Conservation (phyloP, 768 basidiomycete species). For the Strobilomyces echinocephalus region DNA sequence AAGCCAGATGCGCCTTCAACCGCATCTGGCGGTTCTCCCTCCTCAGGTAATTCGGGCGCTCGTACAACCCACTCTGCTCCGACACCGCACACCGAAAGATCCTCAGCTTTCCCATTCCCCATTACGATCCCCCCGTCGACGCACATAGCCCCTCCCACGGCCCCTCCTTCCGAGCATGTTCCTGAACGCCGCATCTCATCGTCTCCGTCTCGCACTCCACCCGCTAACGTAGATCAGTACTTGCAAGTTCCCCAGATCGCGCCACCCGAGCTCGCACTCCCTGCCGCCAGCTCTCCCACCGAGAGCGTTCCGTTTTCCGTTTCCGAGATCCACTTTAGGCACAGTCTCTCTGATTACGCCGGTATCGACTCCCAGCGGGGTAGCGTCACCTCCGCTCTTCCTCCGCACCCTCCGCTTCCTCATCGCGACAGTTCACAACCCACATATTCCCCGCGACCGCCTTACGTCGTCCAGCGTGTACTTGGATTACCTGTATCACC, state of each 20-base stretch:
- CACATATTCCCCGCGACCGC: slow-evolving; percentile 19
- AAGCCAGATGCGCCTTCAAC: slow-evolving; percentile 34
- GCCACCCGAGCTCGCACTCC: slow-evolving; percentile 25
- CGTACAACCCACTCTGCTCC: slow-evolving; percentile 15
- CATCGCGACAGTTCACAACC: slow-evolving; percentile 19
- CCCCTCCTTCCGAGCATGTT: slow-evolving; percentile 12
- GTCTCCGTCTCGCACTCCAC: slow-evolving; percentile 15
- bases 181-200: slow-evolving; percentile 17
- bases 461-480: slow-evolving; percentile 31
- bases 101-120: slow-evolving; percentile 41
- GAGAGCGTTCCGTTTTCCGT: slow-evolving; percentile 54
- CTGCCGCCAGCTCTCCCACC: slow-evolving; percentile 45
- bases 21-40: slow-evolving; percentile 25
- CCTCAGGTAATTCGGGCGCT: slow-evolving; percentile 23
- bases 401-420: slow-evolving; percentile 42
- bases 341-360: slow-evolving; percentile 33
- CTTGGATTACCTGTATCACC: slow-evolving; percentile 27
- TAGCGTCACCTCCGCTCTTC: slow-evolving; percentile 34
- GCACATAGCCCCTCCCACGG: slow-evolving; percentile 25
- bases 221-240: slow-evolving; percentile 17
- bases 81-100: slow-evolving; percentile 22
- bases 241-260: slow-evolving; percentile 21
- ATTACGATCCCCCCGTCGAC: slow-evolving; percentile 43
- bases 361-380: slow-evolving; percentile 30
- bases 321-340: slow-evolving; percentile 49